Conservation (phyloP, 2,329 filamentous ascomycete species). For the Verticillium tricorpus region DNA sequence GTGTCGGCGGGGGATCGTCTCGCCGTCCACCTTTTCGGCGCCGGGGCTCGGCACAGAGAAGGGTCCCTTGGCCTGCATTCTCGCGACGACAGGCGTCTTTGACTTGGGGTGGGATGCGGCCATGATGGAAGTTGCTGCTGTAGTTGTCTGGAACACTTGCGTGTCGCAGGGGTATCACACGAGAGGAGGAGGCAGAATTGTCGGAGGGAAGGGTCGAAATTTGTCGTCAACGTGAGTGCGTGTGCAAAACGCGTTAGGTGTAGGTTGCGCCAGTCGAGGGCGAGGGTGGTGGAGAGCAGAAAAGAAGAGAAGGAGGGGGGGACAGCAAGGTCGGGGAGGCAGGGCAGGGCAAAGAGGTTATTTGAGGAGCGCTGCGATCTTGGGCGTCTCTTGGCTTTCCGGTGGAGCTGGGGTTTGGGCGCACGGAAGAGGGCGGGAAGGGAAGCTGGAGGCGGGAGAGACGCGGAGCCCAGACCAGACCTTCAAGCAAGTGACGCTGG, state of each 20-base stretch:
- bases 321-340: not conserved
- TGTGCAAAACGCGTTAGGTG: not conserved
- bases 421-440: not conserved
- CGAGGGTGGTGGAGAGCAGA: not conserved
- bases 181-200: not conserved
- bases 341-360: not conserved
- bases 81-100: slow-evolving; percentile 23
- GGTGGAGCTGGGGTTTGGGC: slow-evolving; percentile 1
- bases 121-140: not conserved
- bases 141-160: not conserved
- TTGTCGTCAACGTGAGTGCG: not conserved
- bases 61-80: slow-evolving; percentile 55
- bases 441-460: not conserved
- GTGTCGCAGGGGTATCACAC: not conserved
- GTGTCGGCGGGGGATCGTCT: slow-evolving; percentile 70
- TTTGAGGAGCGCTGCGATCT: not conserved
- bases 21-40: slow-evolving; percentile 60
- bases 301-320: not conserved
- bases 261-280: not conserved
- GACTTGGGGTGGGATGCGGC: not conserved
- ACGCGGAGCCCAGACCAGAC: not conserved
- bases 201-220: not conserved
- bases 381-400: slow-evolving; percentile 4
- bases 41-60: slow-evolving; percentile 66
- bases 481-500: not conserved